Base-by-base conservation (phyloP, 2,329 filamentous ascomycete genomes). In the Colletotrichum endophyticum region DNA sequence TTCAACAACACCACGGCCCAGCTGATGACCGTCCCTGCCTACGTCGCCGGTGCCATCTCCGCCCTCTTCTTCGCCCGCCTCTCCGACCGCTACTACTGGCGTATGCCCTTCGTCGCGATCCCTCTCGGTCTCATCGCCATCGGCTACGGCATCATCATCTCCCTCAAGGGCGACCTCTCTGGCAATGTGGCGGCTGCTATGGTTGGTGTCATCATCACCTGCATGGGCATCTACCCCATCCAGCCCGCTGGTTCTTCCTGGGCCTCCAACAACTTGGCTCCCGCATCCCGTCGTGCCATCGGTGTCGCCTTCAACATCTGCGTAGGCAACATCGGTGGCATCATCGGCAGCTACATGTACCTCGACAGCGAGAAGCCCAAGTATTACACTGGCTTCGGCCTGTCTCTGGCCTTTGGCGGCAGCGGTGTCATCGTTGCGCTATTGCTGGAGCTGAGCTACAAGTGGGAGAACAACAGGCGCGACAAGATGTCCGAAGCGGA, bases 211-310 rank as follows among this genome's bases (percentile, higher is more conserved):
- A 94, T 95, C 81, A 86, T 95, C 0, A 92, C 91, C 0, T 92
- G 92, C 0, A 86, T 94, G 73, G 94, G 94, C 0, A 94, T 95
- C 71, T 95, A 95, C 79, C 93, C 94, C 0, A 91, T 89, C 63
- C 91, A 94, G 72, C 83, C 93, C 2, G 78, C 83, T 5, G 94
- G 92, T 0, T 92, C 94, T 49, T 89, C 92, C 1, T 95, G 94
- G 94, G 86, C 89, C 0, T 89, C 89, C 34, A 95, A 95, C 83
- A 95, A 95, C 76, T 88, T 92, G n/a, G 94, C 81, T 0, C 83
- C 83, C 2, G 79, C 82, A 0, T 80, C 80, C 11, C 81, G 85
- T 63, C 79, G 85, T n/a, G 83, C 83, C 1, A 83, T 86, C 34
- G 84, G 83, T 1, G 82, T 87, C 25, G 86, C 84, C 0, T 81